Evolutionary conservation across 192 early-diverging fungal genomes (phyloP).

Genomic region (Coemansia brasiliensis): DNA sequence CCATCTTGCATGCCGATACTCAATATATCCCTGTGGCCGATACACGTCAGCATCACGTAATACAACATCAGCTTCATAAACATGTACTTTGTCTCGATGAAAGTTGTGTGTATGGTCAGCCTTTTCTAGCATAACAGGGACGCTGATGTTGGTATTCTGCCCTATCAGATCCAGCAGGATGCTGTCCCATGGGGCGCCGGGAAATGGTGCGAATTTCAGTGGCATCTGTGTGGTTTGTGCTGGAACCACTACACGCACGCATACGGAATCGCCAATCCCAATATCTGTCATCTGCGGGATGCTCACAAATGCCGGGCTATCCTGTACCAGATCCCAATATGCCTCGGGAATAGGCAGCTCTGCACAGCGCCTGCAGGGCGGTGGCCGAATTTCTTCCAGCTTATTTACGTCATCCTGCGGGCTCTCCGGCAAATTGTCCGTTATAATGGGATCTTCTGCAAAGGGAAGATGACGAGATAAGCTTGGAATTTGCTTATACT

Average conservation of each 20-base stretch:
- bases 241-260: conserved; percentile 45
- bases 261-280: conserved; percentile 24
- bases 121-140: conserved; percentile 15
- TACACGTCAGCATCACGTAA: conserved; percentile 43
- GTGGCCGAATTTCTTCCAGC: neutral
- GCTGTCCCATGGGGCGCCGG: conserved; percentile 32
- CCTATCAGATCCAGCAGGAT: conserved; percentile 25
- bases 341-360: conserved; percentile 7
- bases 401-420: neutral
- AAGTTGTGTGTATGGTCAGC: conserved; percentile 8
- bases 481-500: no score
- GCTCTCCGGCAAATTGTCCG: neutral
- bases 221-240: neutral
- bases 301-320: conserved; percentile 3
- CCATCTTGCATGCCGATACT: conserved; percentile 48
- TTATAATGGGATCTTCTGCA: neutral
- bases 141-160: conserved; percentile 5
- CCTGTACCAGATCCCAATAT: conserved; percentile 7
- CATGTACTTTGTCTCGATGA: conserved; percentile 33
- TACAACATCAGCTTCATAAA: conserved; percentile 52
- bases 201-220: conserved; percentile 7
- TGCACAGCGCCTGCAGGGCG: conserved; percentile 6
- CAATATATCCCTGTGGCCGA: conserved; percentile 31
- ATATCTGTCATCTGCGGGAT: conserved; percentile 6
- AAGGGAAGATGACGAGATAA: no score